Conservation (phyloP, 2,329 filamentous ascomycete species). For the Neofusicoccum laricinum region DNA sequence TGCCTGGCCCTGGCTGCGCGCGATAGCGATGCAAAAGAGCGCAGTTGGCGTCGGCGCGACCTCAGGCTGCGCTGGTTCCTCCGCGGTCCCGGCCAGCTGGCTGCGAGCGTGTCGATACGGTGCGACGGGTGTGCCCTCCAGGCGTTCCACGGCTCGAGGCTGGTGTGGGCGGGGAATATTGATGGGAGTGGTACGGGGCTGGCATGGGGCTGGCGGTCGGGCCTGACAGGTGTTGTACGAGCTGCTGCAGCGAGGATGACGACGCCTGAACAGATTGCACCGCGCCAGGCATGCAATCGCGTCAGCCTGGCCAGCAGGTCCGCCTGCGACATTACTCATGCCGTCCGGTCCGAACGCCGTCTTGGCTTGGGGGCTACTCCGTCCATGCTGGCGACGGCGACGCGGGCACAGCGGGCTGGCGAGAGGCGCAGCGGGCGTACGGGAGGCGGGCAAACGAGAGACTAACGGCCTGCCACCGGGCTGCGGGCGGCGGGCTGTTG, state of each 20-base stretch:
- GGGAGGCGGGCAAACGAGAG: not conserved
- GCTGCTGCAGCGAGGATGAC: not conserved
- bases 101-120: not conserved
- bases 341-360: constrained; percentile 60
- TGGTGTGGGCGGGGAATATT: not conserved
- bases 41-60: not conserved
- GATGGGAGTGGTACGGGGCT: not conserved
- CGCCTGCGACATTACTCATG: constrained; percentile 21
- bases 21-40: not conserved
- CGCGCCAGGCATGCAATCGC: constrained; percentile 12
- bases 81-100: not conserved
- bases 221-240: not conserved
- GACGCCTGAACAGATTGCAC: constrained; percentile 9
- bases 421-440: not conserved
- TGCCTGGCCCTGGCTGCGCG: not conserved
- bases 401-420: not conserved
- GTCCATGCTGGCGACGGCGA: too few relatives aligned
- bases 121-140: not conserved
- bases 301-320: not conserved
- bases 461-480: not conserved
- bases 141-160: not conserved
- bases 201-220: not conserved
- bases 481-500: not conserved
- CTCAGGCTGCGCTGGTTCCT: not conserved
- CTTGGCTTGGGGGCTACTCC: constrained; percentile 51